phyloP scores from a whole-genome alignment of 805 yeast genomes.

The Lachancea waltii region DNA sequence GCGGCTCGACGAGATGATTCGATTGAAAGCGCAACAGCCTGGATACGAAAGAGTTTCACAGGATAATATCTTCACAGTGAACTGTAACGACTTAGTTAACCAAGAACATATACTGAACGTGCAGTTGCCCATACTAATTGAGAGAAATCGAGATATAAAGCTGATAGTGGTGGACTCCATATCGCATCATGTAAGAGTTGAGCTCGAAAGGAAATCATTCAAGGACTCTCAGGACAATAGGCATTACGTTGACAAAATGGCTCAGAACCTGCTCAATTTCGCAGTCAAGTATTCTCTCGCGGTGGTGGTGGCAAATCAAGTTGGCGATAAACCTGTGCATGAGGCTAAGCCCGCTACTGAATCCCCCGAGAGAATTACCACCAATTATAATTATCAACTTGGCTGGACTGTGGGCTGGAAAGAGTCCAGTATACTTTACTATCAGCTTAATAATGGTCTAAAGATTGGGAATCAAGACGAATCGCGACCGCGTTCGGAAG shows the following conservation, averaged over 20 bases:
- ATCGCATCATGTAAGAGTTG: constrained; percentile 72
- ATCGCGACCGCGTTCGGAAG: not conserved
- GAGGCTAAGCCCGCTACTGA: constrained; percentile 11
- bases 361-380: constrained; percentile 16
- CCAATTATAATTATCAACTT: constrained; percentile 53
- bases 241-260: constrained; percentile 38
- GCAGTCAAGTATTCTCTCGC: constrained; percentile 48
- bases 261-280: constrained; percentile 42
- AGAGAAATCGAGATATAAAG: constrained; percentile 37
- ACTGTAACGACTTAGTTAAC: constrained; percentile 60
- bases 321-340: constrained; percentile 47
- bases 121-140: constrained; percentile 57
- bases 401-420: constrained; percentile 79
- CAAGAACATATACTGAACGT: constrained; percentile 68
- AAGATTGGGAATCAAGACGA: constrained; percentile 1
- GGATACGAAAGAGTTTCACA: constrained; percentile 30
- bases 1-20: constrained; percentile 48
- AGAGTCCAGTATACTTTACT: constrained; percentile 32
- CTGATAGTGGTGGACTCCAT: constrained; percentile 74
- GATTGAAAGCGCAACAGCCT: constrained; percentile 23
- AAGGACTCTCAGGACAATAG: constrained; percentile 37
- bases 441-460: constrained; percentile 18
- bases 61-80: constrained; percentile 43
- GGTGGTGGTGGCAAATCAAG: constrained; percentile 71
- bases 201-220: constrained; percentile 38